Base-by-base conservation (phyloP, 306 rosid species). In the Vigna unguiculata region DNA sequence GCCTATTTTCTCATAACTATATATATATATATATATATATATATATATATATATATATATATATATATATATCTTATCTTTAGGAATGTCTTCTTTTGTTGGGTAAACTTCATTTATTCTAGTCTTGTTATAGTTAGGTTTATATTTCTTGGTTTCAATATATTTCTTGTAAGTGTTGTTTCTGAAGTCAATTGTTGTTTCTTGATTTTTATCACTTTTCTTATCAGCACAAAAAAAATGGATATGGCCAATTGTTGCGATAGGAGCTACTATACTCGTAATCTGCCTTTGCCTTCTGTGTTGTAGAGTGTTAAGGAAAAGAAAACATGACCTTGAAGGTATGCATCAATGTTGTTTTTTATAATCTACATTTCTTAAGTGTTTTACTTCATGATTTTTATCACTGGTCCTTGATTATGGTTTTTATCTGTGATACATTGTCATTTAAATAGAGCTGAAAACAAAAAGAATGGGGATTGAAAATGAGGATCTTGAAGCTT, bases 191-290 rank as follows among this genome's bases (percentile, higher is more conserved):
- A 40, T 9, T 2, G 9, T 40, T 9, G 16, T 54, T 6, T 9
- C 32, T 21, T 54, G 32, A 21, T 21, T 54, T 54, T 54, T 21
- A 7, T 24, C 41, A 62, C n/a, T 10, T 75, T 32, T 30, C 5
- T 22, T 21, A 30, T 69, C 51, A 78, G 81, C 1, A 45, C 17
- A 57, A 32, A 20, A 57, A 20, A 20, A 28, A 4, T 61, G 72
- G 86, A 83, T 78, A 30, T 71, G 82, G 82, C 43, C 53, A 21
- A 49, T 64, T 3, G 11, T 32, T 58, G 55, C 58, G 3, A 34
- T 58, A 5, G 45, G 9, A 1, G 7, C 16, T n/a, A 16, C 77
- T 13, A 16, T 71, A 11, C 63, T 82, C 24, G 46, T 79, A 11
- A 43, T 43, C 2, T 19, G 24, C 16, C 16, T 47, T 16, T 13